Evolutionary conservation across 176 grass and related monocot genomes (phyloP).

Genomic region (Lolium multiflorum): DNA sequence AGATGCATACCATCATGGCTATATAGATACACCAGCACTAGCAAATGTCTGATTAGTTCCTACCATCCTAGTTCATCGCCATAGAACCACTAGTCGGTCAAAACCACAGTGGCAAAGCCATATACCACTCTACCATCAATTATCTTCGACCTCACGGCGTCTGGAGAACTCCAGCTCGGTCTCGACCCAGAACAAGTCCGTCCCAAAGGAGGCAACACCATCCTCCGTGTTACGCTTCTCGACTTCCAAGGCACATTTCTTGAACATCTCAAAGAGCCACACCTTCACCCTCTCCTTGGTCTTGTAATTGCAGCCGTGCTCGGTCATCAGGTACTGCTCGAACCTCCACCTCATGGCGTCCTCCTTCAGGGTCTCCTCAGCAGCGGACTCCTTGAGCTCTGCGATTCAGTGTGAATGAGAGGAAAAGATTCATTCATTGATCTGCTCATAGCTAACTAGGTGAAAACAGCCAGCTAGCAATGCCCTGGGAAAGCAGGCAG

Average conservation of each 20-base stretch:
- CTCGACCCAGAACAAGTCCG: not conserved
- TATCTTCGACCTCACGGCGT: not conserved
- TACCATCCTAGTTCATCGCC: not conserved
- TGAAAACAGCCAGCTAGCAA: not conserved
- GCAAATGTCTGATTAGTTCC: not conserved
- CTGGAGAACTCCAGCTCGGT: not conserved
- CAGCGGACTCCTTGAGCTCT: not conserved
- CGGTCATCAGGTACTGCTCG: not conserved
- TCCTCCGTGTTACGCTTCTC: not conserved
- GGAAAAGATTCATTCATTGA: not conserved
- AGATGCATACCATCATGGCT: not conserved
- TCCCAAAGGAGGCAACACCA: not conserved
- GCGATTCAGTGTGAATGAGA: not conserved
- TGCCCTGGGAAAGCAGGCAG: not conserved
- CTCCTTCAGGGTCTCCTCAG: not conserved
- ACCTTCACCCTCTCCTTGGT: not conserved
- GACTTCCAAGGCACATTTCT: not conserved
- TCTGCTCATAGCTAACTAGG: not conserved
- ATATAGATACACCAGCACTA: not conserved
- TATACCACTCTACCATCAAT: not conserved
- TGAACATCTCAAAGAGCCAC: not conserved
- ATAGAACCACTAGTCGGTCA: not conserved
- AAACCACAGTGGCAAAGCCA: not conserved
- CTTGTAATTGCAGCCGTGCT: not conserved
- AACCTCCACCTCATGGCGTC: slow-evolving; percentile 13